Conservation (phyloP, 768 basidiomycete genomes). For the Lentinus tigrinus region DNA sequence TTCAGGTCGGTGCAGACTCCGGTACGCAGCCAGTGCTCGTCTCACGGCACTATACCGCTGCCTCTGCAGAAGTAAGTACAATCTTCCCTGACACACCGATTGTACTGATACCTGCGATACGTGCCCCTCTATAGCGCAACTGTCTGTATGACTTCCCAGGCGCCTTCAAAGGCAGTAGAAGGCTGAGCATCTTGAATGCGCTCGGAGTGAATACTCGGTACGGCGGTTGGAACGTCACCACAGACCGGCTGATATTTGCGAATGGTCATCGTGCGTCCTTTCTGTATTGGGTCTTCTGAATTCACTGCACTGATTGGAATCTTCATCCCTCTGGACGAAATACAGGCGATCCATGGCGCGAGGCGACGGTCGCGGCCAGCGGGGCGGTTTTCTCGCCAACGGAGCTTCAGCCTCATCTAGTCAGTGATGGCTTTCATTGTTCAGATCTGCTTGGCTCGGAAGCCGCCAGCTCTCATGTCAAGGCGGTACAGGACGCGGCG, state of each 20-base stretch:
- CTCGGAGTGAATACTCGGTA: conserved; percentile 46
- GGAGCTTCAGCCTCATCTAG: conserved; percentile 50
- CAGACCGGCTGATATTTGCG: conserved; percentile 63
- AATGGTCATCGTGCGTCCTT: conserved; percentile 58
- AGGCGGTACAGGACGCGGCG: conserved; percentile 49
- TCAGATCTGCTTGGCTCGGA: conserved; percentile 48
- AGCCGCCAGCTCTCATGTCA: conserved; percentile 50
- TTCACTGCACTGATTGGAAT: neutral
- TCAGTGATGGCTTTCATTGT: conserved; percentile 64
- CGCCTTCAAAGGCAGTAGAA: conserved; percentile 43
- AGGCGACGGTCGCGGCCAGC: conserved; percentile 63
- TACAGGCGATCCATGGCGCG: conserved; percentile 70
- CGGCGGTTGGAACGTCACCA: conserved; percentile 59
- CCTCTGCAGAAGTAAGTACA: conserved; percentile 46
- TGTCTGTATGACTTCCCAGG: conserved; percentile 62
- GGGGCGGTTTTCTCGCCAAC: conserved; percentile 44
- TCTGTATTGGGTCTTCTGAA: neutral
- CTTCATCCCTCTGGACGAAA: neutral
- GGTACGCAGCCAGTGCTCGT: conserved; percentile 39
- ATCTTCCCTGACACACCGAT: too few relatives aligned
- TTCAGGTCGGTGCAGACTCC: conserved; percentile 34
- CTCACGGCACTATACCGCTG: conserved; percentile 46
- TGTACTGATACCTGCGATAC: neutral
- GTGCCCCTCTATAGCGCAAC: conserved; percentile 47
- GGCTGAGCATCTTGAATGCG: conserved; percentile 47